Evolutionary conservation across 495 filamentous ascomycete species (phyloP), one percentile per base, ranked within the genome.

Genomic region (Annulohypoxylon moriforme): DNA sequence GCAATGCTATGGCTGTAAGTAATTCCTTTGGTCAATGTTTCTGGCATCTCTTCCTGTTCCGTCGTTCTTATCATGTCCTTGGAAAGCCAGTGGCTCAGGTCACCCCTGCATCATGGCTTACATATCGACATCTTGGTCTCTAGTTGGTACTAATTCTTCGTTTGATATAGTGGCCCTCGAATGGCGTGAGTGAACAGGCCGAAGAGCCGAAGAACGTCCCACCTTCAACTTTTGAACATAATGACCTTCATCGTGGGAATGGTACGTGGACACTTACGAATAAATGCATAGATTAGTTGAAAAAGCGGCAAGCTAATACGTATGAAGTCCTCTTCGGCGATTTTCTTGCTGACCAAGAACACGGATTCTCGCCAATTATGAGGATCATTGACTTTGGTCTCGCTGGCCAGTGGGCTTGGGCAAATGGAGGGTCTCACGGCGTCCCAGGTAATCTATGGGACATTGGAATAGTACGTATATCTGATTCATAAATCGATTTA

Each of bases 351-450:
- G 13, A 56, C 36, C 16, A 9, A 2, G 69, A 72, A 10, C 69
- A 72, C 33, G 18, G 4, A 27, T 59, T 72, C 16, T 34, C 69
- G 24, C 69, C 69, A n/a, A 52, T 67, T 7, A 3, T 72, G 2
- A 72, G 67, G 44, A 14, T 67, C 1, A 72, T 72, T n/a, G 69
- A 72, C 52, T 72, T 72, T 10, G 69, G 69, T 31, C 22, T 53
- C 13, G 33, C 60, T 10, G 3, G 22, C 16, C 14, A 53, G 33
- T 38, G 34, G 44, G 8, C 11, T 24, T 55, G n/a, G 1, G 10
- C 18, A 10, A 22, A 64, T 16, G 14, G 20, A 7, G 11, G 27
- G 6, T 7, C 27, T 14, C 1, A 2, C 9, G 52, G 13, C 14
- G 29, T 34, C 20, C n/a, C 14, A 10, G 11, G 18, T 3, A 57